Evolutionary conservation across 768 basidiomycete genomes (phyloP), one percentile per base, ranked within the genome.

Genomic region (Boletellus emodensis): DNA sequence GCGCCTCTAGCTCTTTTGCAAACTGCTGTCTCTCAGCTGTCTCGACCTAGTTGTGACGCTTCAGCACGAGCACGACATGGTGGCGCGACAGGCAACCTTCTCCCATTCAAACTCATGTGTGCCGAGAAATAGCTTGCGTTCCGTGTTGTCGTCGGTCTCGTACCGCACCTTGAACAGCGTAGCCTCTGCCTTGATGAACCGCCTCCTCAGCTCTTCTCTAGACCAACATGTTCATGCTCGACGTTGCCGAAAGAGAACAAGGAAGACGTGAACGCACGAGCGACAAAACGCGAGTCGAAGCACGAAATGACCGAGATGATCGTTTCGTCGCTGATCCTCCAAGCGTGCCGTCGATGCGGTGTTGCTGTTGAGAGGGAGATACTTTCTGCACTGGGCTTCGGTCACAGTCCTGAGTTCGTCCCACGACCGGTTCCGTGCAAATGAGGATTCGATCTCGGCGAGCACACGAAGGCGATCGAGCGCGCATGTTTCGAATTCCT

Each of bases 281-380:
- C 92, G 83, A 71, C 94, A 96, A 70, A 99, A 98, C 6, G 96
- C 94, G 36, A 99, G 75, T 44, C 96, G 74, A 54, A 98, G 73
- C 11, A 98, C 90, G 68, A 93, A 98, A 70, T 99, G 96, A 10
- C 94, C 85, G 12, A 96, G 74, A 61, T 91, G 86, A 66, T 99
- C 96, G 54, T 78, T 84, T 61, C 78, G 77, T 52, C 96, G 76
- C 65, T 98, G 82, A 10, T 63, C 69, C 32, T 88, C 80, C 47
- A 75, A 53, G 43, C 81, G 75, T 10, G 69, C 66, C 13, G 60
- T 67, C n/a, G 60, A 65, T 0, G 80, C 78, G n/a, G 77, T 75
- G 50, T 78, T 80, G 32, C 76, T 73, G 50, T 79, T 74, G 43
- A 99, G 71, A 2, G 84, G 85, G 22, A 96, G 74, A 67, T 94